Conservation (phyloP, 306 rosid genomes). For the Benincasa hispida region DNA sequence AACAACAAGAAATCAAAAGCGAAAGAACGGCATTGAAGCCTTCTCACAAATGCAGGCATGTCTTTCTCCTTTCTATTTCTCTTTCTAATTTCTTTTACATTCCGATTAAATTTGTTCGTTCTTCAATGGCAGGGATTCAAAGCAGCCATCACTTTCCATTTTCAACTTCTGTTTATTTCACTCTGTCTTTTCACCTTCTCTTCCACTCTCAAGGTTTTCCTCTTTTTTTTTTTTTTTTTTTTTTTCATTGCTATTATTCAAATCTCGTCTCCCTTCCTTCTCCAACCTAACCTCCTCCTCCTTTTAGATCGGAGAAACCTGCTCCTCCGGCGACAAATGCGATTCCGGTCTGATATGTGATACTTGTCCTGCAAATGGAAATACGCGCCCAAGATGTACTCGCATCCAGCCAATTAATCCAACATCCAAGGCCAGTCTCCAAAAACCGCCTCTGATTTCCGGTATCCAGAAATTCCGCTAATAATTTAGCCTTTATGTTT, state of each 20-base stretch:
- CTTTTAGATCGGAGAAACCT: slow-evolving; percentile 85
- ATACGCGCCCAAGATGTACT: slow-evolving; percentile 77
- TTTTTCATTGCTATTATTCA: neutral
- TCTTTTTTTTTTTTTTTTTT: neutral
- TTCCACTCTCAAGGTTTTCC: slow-evolving; percentile 41
- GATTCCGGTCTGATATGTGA: slow-evolving; percentile 59
- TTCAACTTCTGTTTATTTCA: slow-evolving; percentile 31
- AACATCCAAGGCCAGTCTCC: slow-evolving; percentile 37
- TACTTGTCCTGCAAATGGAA: slow-evolving; percentile 69
- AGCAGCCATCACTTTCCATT: slow-evolving; percentile 4
- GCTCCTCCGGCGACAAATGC: slow-evolving; percentile 44
- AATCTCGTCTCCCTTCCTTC: neutral
- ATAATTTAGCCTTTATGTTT: neutral
- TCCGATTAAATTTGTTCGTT: neutral
- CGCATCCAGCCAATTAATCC: slow-evolving; percentile 56
- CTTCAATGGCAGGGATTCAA: slow-evolving; percentile 24
- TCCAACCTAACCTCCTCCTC: neutral
- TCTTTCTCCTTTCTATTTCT: neutral
- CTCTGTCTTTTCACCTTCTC: slow-evolving; percentile 36
- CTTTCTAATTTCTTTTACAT: neutral
- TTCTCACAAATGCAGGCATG: slow-evolving; percentile 8
- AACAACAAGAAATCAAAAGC: neutral
- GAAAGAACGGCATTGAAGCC: neutral
- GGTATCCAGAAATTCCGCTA: neutral
- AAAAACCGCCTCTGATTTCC: neutral